Base-by-base conservation (phyloP, 345 rosid genomes). In the Microthlaspi erraticum region DNA sequence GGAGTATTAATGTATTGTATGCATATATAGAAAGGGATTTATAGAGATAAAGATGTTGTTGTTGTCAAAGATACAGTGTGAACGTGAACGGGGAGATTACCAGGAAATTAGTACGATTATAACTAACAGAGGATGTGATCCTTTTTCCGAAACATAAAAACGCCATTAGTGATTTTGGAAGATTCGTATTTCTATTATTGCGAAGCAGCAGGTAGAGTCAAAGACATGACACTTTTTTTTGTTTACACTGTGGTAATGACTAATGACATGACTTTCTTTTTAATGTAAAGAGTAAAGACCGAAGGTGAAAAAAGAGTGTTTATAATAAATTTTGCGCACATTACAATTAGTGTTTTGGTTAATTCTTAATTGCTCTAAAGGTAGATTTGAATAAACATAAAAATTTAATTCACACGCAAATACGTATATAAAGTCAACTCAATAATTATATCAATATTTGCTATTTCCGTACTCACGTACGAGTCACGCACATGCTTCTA, bases 191-290 rank as follows among this genome's bases (percentile, higher is more conserved):
- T 38, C 8, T 10, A 14, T 26, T 61, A 44, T 8, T 39, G 66
- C 32, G 5, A 12, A 49, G 32, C 67, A 70, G 74, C 50, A 59
- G 60, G 60, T 23, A 48, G 57, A 46, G 66, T 48, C 50, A 59
- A 48, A 48, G 7, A 16, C 18, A 29, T 57, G 41, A 46, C 34
- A 45, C 36, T 23, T 46, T 41, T 36, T 38, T 41, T 46, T 37
- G 5, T 57, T 0, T 17, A 37, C 39, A 9, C 13, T 38, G 49
- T 26, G 29, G 29, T 26, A 26, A 23, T 23, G 26, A 23, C 49
- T 39, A 5, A 51, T 51, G 49, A 10, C 23, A 51, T 20, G 3
- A 9, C 49, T 51, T 65, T 38, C 26, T 65, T 37, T 36, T 43
- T 12, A 18, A 34, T 45, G 45, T 56, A 5, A 46, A 37, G 58